A percentile compares a stretch with the other conserved stretches of the same genome.
phyloP scores from a whole-genome alignment of 2,329 filamentous ascomycete species.

The Aspergillus novoparasiticus region DNA sequence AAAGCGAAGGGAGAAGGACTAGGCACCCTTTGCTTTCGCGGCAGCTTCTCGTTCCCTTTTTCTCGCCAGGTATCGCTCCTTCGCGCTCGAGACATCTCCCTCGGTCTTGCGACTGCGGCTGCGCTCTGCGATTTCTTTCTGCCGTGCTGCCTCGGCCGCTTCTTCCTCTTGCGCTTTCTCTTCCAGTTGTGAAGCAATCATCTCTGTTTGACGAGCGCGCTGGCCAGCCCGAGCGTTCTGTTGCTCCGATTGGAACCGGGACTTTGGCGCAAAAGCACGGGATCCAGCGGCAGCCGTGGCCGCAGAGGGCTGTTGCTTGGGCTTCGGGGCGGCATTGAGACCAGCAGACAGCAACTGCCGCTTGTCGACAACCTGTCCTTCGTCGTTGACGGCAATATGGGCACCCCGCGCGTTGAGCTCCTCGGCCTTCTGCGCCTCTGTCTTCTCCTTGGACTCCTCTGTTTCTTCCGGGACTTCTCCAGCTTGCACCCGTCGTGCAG shows the following conservation, averaged over 20 bases:
- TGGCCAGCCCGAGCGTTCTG: constrained; percentile 46
- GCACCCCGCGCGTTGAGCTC: constrained; percentile 56
- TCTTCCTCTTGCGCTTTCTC: constrained; percentile 57
- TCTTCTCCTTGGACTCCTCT: constrained; percentile 43
- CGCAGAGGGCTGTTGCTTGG: constrained; percentile 41
- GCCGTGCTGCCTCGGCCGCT: constrained; percentile 60
- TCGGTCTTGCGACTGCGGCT: constrained; percentile 62
- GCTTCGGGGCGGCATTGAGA: constrained; percentile 61
- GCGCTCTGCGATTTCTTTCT: constrained; percentile 56
- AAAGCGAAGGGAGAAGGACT: neutral
- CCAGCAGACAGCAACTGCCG: constrained; percentile 64
- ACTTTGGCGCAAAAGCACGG: constrained; percentile 18
- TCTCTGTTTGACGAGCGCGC: constrained; percentile 59
- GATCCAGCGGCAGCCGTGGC: constrained; percentile 22
- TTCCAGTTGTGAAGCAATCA: constrained; percentile 63
- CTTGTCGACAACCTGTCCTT: constrained; percentile 66
- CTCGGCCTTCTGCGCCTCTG: constrained; percentile 57
- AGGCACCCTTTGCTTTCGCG: constrained; percentile 26
- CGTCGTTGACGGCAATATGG: constrained; percentile 62
- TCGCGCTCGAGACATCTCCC: constrained; percentile 60
- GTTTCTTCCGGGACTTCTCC: constrained; percentile 30
- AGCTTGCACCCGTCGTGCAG: constrained; percentile 32
- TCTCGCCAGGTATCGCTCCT: constrained; percentile 62
- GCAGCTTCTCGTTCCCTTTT: constrained; percentile 56
- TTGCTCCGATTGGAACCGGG: constrained; percentile 30